Base-by-base conservation (phyloP, 2,329 filamentous ascomycete species). In the Incumbomyces delicatus region DNA sequence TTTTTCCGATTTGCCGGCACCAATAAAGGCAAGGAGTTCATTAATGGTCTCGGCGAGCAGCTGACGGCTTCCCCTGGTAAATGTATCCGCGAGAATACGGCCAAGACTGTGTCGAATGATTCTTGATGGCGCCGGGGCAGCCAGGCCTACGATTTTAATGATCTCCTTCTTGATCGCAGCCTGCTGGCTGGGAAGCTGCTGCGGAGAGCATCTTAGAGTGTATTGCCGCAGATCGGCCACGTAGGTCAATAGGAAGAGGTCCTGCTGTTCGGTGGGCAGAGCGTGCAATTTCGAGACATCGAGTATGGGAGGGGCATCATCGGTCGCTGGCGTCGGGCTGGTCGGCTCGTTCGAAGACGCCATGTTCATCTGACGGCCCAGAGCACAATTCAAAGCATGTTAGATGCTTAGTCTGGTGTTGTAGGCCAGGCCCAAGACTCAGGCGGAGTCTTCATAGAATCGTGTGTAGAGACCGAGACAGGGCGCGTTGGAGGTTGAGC, bases 21-120 rank as follows among this genome's bases (percentile, higher is more conserved):
- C 80, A 38, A 94, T 63, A 47, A 94, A 80, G 10, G 69, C 72
- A 8, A 89, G 73, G 10, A 96, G 73, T 55, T 96, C 90, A 59
- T 92, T 94, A 61, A 96, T 85, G 0, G 87, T 94, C 65, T 98
- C 92, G 61, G 94, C 95, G 2, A 98, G 76, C 42, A 94, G 75
- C 62, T 94, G 95, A 53, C 90, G 78, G 66, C 95, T 90, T 11
- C 92, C 92, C 53, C 85, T 83, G 13, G 74, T 76, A 54, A 98
- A 85, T 49, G 96, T 81, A 58, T 84, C 81, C 35, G 83, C 83
- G 55, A 95, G 83, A 57, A 87, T 90, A 64, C 80, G 78, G 40
- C 88, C 90, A 31, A 96, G 65, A 62, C 90, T 94, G 67, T 90
- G 92, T 58, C 92, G 80, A 61, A 95, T 84, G 34, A 95, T 85